A percentile compares a stretch with the other conserved stretches of the same genome.
phyloP scores from a whole-genome alignment of 2,329 filamentous ascomycete genomes.

The Fusarium brachygibbosum region DNA sequence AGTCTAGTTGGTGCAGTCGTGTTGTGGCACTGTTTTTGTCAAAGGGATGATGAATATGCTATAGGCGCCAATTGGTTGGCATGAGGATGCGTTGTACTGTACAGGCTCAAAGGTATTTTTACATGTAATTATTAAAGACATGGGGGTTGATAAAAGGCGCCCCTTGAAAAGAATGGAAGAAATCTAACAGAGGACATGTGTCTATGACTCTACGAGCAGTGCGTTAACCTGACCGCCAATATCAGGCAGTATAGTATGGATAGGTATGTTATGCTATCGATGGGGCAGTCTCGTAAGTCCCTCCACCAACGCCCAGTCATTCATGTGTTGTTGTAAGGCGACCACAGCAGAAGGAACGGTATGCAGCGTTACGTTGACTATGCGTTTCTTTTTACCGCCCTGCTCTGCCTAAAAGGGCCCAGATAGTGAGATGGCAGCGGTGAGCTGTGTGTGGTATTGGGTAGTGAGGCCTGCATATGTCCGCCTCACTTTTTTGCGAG shows the following conservation, averaged over 20 bases:
- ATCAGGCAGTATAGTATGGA: not conserved
- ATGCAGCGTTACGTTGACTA: slow-evolving; percentile 25
- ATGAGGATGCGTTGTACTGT: slow-evolving; percentile 50
- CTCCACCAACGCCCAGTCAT: slow-evolving; percentile 14
- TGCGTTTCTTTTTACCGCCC: slow-evolving; percentile 23
- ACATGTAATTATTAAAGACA: slow-evolving; percentile 49
- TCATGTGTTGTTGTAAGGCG: slow-evolving; percentile 7
- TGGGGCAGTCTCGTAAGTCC: slow-evolving; percentile 10
- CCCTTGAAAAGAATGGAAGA: slow-evolving; percentile 43
- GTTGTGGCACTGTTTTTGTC: slow-evolving; percentile 44
- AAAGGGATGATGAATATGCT: slow-evolving; percentile 49
- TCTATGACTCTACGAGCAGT: not conserved
- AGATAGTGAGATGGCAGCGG: slow-evolving; percentile 22
- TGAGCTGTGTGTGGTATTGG: slow-evolving; percentile 24
- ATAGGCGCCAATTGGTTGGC: slow-evolving; percentile 50
- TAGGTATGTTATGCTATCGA: not conserved
- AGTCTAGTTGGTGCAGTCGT: slow-evolving; percentile 22
- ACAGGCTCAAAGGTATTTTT: slow-evolving; percentile 44
- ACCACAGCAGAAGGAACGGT: not conserved
- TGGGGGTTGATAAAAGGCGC: slow-evolving; percentile 33
- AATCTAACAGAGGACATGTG: slow-evolving; percentile 20
- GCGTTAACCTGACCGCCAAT: slow-evolving; percentile 2
- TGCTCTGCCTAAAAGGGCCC: slow-evolving; percentile 8
- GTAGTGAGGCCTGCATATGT: slow-evolving; percentile 37
- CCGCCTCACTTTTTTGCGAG: slow-evolving; percentile 37